phyloP scores from a whole-genome alignment of 768 basidiomycete species.

The Xerocomus brunneocitrinus region DNA sequence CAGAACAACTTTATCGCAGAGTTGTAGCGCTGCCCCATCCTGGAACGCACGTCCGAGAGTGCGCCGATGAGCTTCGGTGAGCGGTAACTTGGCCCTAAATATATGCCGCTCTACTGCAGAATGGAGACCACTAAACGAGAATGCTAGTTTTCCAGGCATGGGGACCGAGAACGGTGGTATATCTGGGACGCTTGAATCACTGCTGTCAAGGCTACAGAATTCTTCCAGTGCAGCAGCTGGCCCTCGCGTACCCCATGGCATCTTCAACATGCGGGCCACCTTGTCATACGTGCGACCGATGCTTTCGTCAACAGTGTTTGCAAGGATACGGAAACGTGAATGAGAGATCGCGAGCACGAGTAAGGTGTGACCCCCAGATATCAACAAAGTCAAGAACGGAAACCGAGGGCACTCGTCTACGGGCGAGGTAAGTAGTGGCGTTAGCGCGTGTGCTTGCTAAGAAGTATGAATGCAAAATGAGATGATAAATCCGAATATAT shows the following conservation, averaged over 20 bases:
- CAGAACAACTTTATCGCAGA: constrained; percentile 63
- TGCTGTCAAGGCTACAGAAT: constrained; percentile 43
- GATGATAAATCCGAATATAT: neutral
- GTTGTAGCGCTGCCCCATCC: constrained; percentile 60
- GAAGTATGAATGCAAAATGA: neutral
- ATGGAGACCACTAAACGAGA: constrained; percentile 80
- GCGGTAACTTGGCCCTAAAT: constrained; percentile 31
- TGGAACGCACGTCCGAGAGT: constrained; percentile 73
- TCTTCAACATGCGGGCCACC: constrained; percentile 61
- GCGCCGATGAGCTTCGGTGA: constrained; percentile 25
- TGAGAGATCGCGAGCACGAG: constrained; percentile 67
- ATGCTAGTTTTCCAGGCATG: constrained; percentile 52
- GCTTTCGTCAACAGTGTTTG: constrained; percentile 69
- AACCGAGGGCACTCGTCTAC: constrained; percentile 47
- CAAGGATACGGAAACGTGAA: constrained; percentile 60
- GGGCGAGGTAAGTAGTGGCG: constrained; percentile 62
- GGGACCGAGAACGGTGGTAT: constrained; percentile 44
- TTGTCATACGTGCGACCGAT: constrained; percentile 85
- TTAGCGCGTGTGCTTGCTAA: constrained; percentile 92
- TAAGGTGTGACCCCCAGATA: constrained; percentile 94
- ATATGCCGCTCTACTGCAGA: constrained; percentile 63
- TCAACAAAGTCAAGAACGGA: constrained; percentile 84
- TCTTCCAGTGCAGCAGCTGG: constrained; percentile 80
- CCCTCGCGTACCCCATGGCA: constrained; percentile 60
- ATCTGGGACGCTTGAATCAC: constrained; percentile 22